Percentiles rank a stretch among this genome's conserved stretches.
Conservation (phyloP, 1,139 yeast genomes). For the Geotrichum carabidarum region DNA sequence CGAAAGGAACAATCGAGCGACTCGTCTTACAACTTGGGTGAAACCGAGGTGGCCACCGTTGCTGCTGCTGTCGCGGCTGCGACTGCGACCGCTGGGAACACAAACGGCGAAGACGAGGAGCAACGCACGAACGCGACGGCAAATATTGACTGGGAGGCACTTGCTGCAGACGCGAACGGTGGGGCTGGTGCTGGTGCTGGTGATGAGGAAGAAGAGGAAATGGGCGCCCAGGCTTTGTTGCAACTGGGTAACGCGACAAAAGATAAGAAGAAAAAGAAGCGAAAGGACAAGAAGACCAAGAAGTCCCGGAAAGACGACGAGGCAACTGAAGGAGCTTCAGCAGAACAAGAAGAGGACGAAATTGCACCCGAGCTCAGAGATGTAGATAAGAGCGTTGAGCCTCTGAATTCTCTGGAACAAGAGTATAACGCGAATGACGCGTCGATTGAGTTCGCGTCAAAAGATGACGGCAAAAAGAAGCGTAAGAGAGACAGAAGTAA, state of each 20-base stretch:
- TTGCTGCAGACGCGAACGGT: neutral
- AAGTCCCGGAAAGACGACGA: conserved; percentile 23
- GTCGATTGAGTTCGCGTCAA: neutral
- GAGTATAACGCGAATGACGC: conserved; percentile 21
- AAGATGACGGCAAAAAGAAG: conserved; percentile 18
- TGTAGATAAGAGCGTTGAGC: conserved; percentile 18
- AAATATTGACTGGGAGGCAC: conserved; percentile 14
- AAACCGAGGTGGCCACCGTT: conserved; percentile 15
- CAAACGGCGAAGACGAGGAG: neutral
- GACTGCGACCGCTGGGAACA: neutral
- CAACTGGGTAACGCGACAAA: conserved; percentile 27
- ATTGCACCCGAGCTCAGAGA: conserved; percentile 25
- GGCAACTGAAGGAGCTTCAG: conserved; percentile 13
- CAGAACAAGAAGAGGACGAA: conserved; percentile 20
- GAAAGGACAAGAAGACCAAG: conserved; percentile 22
- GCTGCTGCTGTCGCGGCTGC: conserved; percentile 15
- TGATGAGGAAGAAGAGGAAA: conserved; percentile 21
- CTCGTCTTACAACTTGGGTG: neutral
- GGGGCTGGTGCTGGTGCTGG: conserved; percentile 12
- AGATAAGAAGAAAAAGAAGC: conserved; percentile 23
- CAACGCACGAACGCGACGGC: conserved; percentile 2
- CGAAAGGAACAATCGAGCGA: neutral
- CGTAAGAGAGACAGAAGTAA: conserved; percentile 12
- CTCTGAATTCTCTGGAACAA: conserved; percentile 22
- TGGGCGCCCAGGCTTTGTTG: conserved; percentile 32